Conservation (phyloP, 768 basidiomycete genomes). For the Hericium rajendrae region DNA sequence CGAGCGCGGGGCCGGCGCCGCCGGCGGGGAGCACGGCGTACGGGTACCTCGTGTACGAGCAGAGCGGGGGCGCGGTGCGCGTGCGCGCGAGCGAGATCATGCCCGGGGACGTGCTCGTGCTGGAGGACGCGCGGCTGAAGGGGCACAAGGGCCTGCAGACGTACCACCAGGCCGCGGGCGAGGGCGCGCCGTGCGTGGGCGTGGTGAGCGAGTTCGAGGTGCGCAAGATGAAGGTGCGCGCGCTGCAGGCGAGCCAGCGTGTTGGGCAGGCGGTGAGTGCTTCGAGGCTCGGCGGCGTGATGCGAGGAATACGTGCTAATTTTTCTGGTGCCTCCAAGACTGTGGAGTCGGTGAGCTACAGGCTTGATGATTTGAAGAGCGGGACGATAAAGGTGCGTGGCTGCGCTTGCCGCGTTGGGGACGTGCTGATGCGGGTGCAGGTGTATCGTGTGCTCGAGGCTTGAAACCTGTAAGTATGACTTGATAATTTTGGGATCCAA, state of each 20-base stretch:
- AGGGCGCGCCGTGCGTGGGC: slow-evolving; percentile 53
- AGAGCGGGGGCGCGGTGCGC: slow-evolving; percentile 57
- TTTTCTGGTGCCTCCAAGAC: slow-evolving; percentile 25
- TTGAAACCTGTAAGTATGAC: slow-evolving; percentile 3
- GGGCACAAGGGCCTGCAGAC: slow-evolving; percentile 67
- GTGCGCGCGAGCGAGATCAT: slow-evolving; percentile 70
- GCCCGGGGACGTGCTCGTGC: slow-evolving; percentile 75
- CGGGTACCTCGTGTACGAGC: slow-evolving; percentile 71
- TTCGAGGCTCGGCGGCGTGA: slow-evolving; percentile 3
- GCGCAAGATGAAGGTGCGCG: slow-evolving; percentile 80
- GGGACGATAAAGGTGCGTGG: slow-evolving; percentile 63
- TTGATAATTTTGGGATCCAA: too few species aligned
- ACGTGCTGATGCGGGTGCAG: slow-evolving; percentile 8
- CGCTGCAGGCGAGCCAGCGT: slow-evolving; percentile 82
- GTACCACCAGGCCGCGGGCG: slow-evolving; percentile 54
- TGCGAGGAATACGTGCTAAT: slow-evolving; percentile 1
- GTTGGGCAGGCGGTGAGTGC: slow-evolving; percentile 67
- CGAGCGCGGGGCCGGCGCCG: slow-evolving; percentile 39
- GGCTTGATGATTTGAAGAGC: slow-evolving; percentile 82
- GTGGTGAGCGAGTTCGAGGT: slow-evolving; percentile 75
- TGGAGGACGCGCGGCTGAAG: slow-evolving; percentile 73
- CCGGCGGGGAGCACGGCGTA: slow-evolving; percentile 31
- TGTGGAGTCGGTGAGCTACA: slow-evolving; percentile 77
- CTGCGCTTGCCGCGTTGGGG: neutral
- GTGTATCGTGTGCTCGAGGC: slow-evolving; percentile 23